These are phyloP conservation scores for Phaseolus lunatus DNA, from an alignment of 306 rosid species.

Conservation along the genomic window DNA sequence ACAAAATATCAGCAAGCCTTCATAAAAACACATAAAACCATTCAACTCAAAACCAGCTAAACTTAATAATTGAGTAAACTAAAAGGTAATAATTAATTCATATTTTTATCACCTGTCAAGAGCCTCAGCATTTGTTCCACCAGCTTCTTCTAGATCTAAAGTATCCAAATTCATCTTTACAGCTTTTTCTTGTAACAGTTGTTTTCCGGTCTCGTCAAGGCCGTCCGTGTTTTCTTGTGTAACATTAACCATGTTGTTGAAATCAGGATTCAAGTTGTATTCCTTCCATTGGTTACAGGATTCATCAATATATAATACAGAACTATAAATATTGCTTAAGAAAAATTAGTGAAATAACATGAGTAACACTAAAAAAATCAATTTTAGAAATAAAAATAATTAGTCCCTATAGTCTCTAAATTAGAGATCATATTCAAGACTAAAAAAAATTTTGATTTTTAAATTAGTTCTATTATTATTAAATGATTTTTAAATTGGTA, in stretches of 20 bases:
- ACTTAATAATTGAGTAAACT: too few species aligned
- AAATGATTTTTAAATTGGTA: too few species aligned
- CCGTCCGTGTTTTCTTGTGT: neutral
- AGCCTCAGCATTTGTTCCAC: neutral
- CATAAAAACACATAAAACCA: neutral
- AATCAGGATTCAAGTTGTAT: neutral
- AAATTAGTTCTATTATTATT: too few species aligned
- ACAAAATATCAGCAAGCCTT: slow-evolving; percentile 28
- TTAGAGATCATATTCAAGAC: too few species aligned
- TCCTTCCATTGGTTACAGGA: neutral
- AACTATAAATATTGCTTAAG: neutral
- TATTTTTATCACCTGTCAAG: neutral
- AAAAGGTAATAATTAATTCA: too few species aligned
- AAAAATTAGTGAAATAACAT: too few species aligned
- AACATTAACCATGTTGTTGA: accelerated
- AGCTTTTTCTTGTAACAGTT: neutral
- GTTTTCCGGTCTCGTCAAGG: neutral
- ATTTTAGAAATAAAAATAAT: too few species aligned
- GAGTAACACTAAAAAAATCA: too few species aligned
- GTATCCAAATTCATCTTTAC: neutral
- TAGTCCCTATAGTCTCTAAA: too few species aligned
- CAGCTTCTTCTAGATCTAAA: neutral
- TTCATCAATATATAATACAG: neutral
- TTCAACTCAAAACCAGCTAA: neutral
- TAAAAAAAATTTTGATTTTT: too few species aligned